phyloP scores from a whole-genome alignment of 768 basidiomycete genomes.

The Astraeus odoratus region DNA sequence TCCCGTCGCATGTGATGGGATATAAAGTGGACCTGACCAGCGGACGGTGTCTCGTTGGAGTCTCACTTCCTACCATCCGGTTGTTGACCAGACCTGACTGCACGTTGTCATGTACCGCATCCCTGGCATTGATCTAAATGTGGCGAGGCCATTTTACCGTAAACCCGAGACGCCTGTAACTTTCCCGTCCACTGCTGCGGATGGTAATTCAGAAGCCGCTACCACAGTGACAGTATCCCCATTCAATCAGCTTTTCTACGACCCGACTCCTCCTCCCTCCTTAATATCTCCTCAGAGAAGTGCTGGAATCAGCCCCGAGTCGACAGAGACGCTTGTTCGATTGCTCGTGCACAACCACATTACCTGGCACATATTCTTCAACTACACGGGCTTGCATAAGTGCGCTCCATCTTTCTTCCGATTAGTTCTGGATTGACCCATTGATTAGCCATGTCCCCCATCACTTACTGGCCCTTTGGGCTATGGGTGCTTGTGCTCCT shows the following conservation, averaged over 20 bases:
- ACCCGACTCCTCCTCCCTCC: constrained; percentile 7
- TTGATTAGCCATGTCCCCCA: constrained; percentile 10
- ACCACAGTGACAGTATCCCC: neutral
- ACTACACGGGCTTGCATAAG: constrained; percentile 31
- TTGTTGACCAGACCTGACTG: neutral
- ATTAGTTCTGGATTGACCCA: neutral
- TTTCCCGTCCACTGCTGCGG: neutral
- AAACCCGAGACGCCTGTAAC: neutral
- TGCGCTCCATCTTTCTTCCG: constrained; percentile 7
- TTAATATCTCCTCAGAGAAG: constrained; percentile 14
- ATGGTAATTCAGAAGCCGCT: constrained; percentile 2
- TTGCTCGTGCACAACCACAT: constrained; percentile 24
- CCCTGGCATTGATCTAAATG: neutral
- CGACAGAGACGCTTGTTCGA: constrained; percentile 10
- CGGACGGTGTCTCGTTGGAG: too few relatives aligned
- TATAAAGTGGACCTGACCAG: too few relatives aligned
- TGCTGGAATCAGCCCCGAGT: constrained; percentile 27
- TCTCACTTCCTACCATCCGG: neutral
- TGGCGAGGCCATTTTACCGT: neutral
- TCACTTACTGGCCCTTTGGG: constrained; percentile 14
- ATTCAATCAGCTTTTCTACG: constrained; percentile 3
- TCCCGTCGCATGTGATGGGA: too few relatives aligned
- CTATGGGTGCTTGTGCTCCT: constrained; percentile 16
- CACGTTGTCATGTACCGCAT: neutral
- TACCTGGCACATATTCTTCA: constrained; percentile 30